Evolutionary conservation across 164 flowering plant genomes (phyloP).

Genomic region (Euptelea pleiosperma): DNA sequence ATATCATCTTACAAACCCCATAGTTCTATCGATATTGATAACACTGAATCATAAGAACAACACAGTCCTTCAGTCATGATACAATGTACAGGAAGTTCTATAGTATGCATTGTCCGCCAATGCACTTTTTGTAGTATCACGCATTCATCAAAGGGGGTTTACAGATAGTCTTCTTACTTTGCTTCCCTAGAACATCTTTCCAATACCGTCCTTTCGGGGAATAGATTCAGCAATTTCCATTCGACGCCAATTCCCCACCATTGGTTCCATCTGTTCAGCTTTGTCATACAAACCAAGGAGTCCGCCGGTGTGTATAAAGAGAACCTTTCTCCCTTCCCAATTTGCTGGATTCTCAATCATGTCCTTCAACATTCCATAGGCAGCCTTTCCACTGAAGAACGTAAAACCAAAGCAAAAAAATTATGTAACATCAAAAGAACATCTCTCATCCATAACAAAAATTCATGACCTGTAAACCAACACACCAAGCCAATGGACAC

Average conservation of each 20-base stretch:
- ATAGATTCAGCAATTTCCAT: slow-evolving; percentile 66
- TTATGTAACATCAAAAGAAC: not conserved
- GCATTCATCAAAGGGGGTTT: too few species aligned
- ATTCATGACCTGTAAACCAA: not conserved
- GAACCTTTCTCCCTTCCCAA: slow-evolving; percentile 85
- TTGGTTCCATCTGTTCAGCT: slow-evolving; percentile 54
- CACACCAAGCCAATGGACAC: not conserved
- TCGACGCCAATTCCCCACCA: slow-evolving; percentile 57
- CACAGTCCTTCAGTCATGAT: too few species aligned
- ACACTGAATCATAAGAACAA: too few species aligned
- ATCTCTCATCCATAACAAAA: not conserved
- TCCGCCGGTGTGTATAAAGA: slow-evolving; percentile 95
- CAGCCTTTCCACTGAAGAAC: slow-evolving; percentile 84
- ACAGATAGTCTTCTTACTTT: not conserved
- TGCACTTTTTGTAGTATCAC: too few species aligned
- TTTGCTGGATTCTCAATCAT: slow-evolving; percentile 68
- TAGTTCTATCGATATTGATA: too few species aligned
- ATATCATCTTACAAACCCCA: too few species aligned
- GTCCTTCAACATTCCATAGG: slow-evolving; percentile 72
- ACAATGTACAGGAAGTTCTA: too few species aligned
- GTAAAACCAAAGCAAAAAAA: not conserved
- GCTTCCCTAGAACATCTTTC: slow-evolving; percentile 67
- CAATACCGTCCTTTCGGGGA: slow-evolving; percentile 67
- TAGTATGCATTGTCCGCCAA: too few species aligned
- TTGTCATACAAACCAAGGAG: slow-evolving; percentile 89